Evolutionary conservation across 2,329 filamentous ascomycete genomes (phyloP).

Genomic region (Aciculosporium take): DNA sequence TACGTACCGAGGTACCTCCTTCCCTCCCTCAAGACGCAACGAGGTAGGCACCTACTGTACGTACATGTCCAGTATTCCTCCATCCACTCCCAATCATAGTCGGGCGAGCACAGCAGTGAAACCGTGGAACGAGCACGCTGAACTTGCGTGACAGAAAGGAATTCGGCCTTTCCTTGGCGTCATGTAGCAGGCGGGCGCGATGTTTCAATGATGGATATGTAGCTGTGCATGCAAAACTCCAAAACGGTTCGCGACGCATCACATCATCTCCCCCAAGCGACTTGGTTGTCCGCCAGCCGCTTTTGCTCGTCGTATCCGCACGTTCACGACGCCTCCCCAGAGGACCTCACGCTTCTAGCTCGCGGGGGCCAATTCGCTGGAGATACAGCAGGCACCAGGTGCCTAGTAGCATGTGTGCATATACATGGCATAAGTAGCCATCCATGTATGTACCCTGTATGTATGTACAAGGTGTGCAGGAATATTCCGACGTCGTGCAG

Average conservation of each 20-base stretch:
- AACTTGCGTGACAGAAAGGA: background rate
- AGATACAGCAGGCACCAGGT: no score
- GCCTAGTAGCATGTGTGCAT: no score
- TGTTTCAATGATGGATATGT: background rate
- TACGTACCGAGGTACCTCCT: no score
- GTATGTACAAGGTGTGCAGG: background rate
- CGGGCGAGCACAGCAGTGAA: background rate
- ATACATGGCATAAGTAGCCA: no score
- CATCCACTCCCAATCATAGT: background rate
- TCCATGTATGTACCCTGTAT: no score
- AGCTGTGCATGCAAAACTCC: background rate
- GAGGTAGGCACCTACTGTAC: no score
- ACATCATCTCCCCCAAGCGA: background rate
- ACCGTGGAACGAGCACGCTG: constrained; percentile 1
- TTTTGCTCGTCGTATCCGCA: background rate
- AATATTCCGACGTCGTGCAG: constrained; percentile 3
- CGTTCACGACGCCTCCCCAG: background rate
- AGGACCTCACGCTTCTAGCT: background rate
- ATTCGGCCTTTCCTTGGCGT: background rate
- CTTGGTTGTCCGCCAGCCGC: background rate
- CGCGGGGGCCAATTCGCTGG: background rate
- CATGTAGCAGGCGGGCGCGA: background rate
- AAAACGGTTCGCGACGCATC: background rate
- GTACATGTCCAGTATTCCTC: no score
- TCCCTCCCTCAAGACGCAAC: no score